Base-by-base conservation (phyloP, 768 basidiomycete species). In the Pisolithus albus region DNA sequence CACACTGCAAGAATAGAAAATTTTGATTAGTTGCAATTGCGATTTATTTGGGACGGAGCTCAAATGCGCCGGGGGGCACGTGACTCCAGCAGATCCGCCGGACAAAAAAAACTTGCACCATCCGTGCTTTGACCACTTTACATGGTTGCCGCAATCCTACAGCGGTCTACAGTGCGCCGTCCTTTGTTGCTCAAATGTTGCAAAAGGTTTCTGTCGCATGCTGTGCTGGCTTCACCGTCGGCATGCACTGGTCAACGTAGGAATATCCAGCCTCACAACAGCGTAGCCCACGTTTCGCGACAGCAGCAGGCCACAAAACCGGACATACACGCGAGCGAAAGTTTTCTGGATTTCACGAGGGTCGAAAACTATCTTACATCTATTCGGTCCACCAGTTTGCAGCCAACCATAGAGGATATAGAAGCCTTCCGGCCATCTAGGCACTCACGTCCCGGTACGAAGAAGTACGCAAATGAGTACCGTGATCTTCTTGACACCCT, bases 331-430 rank as follows among this genome's bases (percentile, higher is more conserved):
- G 34, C 34, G 34, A 34, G 13, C 5, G 15, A 34, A 51, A 70
- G 66, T 57, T 55, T 71, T 13, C 59, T 76, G 24, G 71, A 72
- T 36, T 64, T 74, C 24, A 78, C 71, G 38, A 76, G 73, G 54
- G 68, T 85, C 5, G 76, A 82, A 50, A 68, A 72, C 34, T 82
- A 80, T 60, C 76, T 89, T 15, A 70, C 79, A n/a, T 70, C 74
- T 26, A 70, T 86, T 41, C 70, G 71, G 40, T 68, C 70, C 19
- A 67, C 72, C 28, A 73, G 75, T 23, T 60, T 71, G 26, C 67
- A 75, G 24, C 73, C 85, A 7, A 78, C 78, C 3, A 66, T 87
- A 24, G 72, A 68, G 38, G 88, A 90, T 52, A 64, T 88, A 40
- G 84, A 87, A 60, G 74, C 72, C 13, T 77, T 72, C 54, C 78